Evolutionary conservation across 139 green algal genomes (phyloP).

Genomic region (Chlamydomonas incerta): DNA sequence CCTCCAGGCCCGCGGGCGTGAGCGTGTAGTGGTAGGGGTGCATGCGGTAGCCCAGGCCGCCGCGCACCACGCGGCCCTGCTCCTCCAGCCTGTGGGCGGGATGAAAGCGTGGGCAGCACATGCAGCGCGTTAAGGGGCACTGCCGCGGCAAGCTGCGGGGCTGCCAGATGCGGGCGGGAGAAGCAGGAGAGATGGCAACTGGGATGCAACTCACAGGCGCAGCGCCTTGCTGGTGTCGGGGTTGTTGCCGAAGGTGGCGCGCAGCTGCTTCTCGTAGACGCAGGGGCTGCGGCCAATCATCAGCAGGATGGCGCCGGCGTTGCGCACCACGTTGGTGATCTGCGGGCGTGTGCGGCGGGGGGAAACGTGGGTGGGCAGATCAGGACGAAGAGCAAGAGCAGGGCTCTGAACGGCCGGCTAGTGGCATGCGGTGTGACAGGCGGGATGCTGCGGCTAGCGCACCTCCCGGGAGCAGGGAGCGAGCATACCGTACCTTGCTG

Average conservation of each 20-base stretch:
- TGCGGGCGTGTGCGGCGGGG: neutral
- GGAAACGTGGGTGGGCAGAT: too few relatives aligned
- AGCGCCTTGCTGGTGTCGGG: slow-evolving; percentile 42
- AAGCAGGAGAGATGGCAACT: too few relatives aligned
- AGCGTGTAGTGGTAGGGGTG: slow-evolving; percentile 42
- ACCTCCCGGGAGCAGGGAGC: too few relatives aligned
- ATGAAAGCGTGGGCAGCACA: too few relatives aligned
- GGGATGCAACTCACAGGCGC: slow-evolving; percentile 25
- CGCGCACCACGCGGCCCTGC: slow-evolving; percentile 30
- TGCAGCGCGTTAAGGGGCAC: neutral
- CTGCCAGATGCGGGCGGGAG: too few relatives aligned
- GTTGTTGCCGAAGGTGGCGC: slow-evolving; percentile 38
- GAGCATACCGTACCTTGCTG: slow-evolving; percentile 38
- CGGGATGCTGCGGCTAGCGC: too few relatives aligned
- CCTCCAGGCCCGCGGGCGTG: slow-evolving; percentile 11
- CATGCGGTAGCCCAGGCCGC: slow-evolving; percentile 38
- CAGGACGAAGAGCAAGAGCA: too few relatives aligned
- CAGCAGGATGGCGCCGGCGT: slow-evolving; percentile 36
- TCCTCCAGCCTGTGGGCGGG: slow-evolving; percentile 25
- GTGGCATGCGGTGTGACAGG: too few relatives aligned
- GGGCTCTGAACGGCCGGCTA: too few relatives aligned
- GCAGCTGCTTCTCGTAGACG: slow-evolving; percentile 43
- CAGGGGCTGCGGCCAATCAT: slow-evolving; percentile 14
- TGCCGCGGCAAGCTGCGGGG: neutral
- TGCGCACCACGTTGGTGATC: slow-evolving; percentile 43